phyloP scores from a whole-genome alignment of 129 eudicot genomes.

The Pseudognaphalium luteoalbum region DNA sequence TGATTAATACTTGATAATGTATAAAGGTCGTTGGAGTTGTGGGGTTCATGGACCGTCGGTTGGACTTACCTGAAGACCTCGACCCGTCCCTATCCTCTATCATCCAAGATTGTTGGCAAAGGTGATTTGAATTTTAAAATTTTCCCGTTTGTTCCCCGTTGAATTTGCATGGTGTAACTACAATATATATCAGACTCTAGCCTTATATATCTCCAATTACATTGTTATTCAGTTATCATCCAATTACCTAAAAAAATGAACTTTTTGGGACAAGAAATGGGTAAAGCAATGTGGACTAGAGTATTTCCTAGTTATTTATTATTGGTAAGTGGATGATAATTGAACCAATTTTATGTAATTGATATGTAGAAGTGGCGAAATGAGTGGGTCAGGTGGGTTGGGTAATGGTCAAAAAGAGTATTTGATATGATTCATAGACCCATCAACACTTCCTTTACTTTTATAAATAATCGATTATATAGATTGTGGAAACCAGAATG shows the following conservation, averaged over 20 bases:
- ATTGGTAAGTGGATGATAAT: neutral
- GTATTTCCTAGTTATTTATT: neutral
- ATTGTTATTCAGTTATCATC: neutral
- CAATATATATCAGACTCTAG: neutral
- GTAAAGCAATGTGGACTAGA: neutral
- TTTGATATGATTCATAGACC: neutral
- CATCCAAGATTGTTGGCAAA: slow-evolving; percentile 80
- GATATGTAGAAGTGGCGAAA: neutral
- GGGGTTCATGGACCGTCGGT: slow-evolving; percentile 64
- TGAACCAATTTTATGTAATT: neutral
- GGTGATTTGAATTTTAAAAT: slow-evolving; percentile 35
- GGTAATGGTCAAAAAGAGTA: neutral
- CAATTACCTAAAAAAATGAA: neutral
- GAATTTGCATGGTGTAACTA: neutral
- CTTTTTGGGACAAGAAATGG: neutral
- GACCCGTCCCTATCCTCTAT: slow-evolving; percentile 67
- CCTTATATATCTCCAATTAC: neutral
- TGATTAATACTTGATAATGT: neutral
- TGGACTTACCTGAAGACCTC: slow-evolving; percentile 65
- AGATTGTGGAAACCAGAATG: no score
- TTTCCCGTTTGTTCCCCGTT: slow-evolving; percentile 4
- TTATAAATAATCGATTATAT: no score
- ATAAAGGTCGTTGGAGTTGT: slow-evolving; percentile 85
- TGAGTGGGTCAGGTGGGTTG: neutral
- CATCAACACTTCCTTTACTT: neutral